These are phyloP conservation scores for Eremomyces bilateralis DNA, from an alignment of 495 filamentous ascomycete genomes.

Conservation along the genomic window DNA sequence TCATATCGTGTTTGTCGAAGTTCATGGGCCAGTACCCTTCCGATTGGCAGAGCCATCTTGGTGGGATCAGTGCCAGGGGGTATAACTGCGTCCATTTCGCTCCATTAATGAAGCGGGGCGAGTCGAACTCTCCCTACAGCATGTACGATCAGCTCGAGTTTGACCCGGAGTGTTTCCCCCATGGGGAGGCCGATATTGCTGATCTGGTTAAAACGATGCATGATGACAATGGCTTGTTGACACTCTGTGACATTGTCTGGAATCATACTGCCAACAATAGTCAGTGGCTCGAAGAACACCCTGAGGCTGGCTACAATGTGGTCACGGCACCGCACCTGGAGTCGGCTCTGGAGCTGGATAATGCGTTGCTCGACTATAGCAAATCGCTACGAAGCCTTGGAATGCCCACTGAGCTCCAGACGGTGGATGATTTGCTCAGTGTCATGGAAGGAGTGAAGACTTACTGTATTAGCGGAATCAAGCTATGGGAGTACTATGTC, in stretches of 20 bases:
- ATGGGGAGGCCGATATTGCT: slow-evolving; percentile 66
- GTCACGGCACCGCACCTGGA: slow-evolving; percentile 86
- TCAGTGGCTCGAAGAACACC: slow-evolving; percentile 82
- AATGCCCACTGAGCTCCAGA: slow-evolving; percentile 51
- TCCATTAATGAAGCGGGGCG: slow-evolving; percentile 69
- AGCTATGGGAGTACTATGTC: slow-evolving; percentile 86
- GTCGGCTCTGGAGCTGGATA: slow-evolving; percentile 71
- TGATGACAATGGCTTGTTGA: slow-evolving; percentile 61
- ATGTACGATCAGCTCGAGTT: slow-evolving; percentile 80
- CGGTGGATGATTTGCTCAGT: slow-evolving; percentile 48
- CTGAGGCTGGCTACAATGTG: slow-evolving; percentile 88
- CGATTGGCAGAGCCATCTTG: slow-evolving; percentile 74
- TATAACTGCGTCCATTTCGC: slow-evolving; percentile 99
- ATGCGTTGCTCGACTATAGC: slow-evolving; percentile 57
- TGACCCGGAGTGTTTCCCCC: slow-evolving; percentile 63
- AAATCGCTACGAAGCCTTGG: slow-evolving; percentile 40
- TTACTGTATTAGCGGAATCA: slow-evolving; percentile 49
- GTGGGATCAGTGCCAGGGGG: slow-evolving; percentile 64
- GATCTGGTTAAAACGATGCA: slow-evolving; percentile 63
- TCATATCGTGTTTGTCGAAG: slow-evolving; percentile 91
- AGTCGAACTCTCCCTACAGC: slow-evolving; percentile 91
- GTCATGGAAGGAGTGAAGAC: slow-evolving; percentile 72
- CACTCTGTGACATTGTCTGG: slow-evolving; percentile 90
- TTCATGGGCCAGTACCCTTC: slow-evolving; percentile 85
- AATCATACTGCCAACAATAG: slow-evolving; percentile 97